Conservation (phyloP, 2,329 filamentous ascomycete genomes). For the Monosporascus cannonballus region DNA sequence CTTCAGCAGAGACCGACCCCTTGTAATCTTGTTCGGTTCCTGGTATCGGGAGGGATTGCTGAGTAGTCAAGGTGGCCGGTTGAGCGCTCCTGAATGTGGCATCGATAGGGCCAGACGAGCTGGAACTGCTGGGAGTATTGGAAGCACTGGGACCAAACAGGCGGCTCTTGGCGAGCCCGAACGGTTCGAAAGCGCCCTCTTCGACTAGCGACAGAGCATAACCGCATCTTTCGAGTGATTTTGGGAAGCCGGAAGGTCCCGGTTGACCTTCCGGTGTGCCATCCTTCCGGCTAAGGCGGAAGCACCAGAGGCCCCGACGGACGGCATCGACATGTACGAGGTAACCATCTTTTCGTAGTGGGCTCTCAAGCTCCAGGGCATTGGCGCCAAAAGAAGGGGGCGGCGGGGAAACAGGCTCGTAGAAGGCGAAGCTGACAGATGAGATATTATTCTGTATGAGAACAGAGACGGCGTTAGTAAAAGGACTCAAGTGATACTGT, state of each 20-base stretch:
- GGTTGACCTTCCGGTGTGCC: conserved; percentile 18
- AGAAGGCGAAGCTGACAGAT: conserved; percentile 48
- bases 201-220: conserved; percentile 39
- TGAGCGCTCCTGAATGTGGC: conserved; percentile 25
- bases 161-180: conserved; percentile 40
- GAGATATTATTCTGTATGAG: conserved; percentile 47
- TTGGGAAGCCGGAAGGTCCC: conserved; percentile 26
- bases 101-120: conserved; percentile 34
- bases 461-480: conserved; percentile 8
- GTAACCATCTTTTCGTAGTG: conserved; percentile 45
- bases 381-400: conserved; percentile 38
- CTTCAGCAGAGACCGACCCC: conserved; percentile 21
- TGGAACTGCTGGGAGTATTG: conserved; percentile 40
- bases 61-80: conserved; percentile 22
- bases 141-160: conserved; percentile 30
- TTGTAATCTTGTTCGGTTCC: conserved; percentile 26
- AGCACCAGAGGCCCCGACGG: conserved; percentile 49
- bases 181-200: conserved; percentile 45
- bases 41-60: conserved; percentile 13
- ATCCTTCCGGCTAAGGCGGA: conserved; percentile 41
- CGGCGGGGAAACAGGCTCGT: conserved; percentile 41
- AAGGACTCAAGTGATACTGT: neutral
- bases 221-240: conserved; percentile 37
- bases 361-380: conserved; percentile 45
- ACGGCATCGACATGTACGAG: conserved; percentile 46